Evolutionary conservation across 2,329 filamentous ascomycete species (phyloP).

Genomic region (Exserohilum turcica): DNA sequence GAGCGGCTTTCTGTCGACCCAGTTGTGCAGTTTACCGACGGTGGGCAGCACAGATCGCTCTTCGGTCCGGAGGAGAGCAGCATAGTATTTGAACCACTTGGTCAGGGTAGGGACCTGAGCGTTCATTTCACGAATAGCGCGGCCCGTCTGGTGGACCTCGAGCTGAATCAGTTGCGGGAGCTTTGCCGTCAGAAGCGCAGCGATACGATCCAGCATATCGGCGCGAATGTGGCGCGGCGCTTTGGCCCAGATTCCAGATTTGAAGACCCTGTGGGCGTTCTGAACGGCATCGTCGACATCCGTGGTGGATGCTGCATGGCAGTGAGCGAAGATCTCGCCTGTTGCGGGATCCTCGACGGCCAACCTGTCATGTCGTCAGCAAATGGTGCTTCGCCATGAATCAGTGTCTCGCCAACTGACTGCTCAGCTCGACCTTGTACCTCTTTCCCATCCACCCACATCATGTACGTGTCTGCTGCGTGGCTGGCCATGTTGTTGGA

Average conservation of each 20-base stretch:
- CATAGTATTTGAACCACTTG: conserved; percentile 75
- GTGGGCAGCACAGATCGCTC: conserved; percentile 71
- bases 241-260: conserved; percentile 62
- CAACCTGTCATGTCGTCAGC: conserved; percentile 49
- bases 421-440: conserved; percentile 51
- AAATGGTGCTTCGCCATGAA: conserved; percentile 5
- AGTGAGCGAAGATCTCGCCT: conserved; percentile 58
- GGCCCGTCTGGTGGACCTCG: conserved; percentile 71
- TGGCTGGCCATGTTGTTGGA: conserved; percentile 13
- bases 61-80: conserved; percentile 68
- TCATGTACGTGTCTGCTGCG: conserved; percentile 23
- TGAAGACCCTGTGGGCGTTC: conserved; percentile 55
- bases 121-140: conserved; percentile 70
- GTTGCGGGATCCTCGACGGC: conserved; percentile 60
- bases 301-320: conserved; percentile 54
- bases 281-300: conserved; percentile 53
- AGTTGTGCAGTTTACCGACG: conserved; percentile 57
- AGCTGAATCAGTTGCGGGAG: conserved; percentile 64
- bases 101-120: conserved; percentile 70
- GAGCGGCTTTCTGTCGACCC: conserved; percentile 48
- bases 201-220: conserved; percentile 65
- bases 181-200: conserved; percentile 57
- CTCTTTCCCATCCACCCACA: conserved; percentile 54
- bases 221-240: conserved; percentile 63
- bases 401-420: conserved; percentile 48